These are phyloP conservation scores for Leccinum fibrillosum DNA, from an alignment of 768 basidiomycete genomes.

Conservation along the genomic window DNA sequence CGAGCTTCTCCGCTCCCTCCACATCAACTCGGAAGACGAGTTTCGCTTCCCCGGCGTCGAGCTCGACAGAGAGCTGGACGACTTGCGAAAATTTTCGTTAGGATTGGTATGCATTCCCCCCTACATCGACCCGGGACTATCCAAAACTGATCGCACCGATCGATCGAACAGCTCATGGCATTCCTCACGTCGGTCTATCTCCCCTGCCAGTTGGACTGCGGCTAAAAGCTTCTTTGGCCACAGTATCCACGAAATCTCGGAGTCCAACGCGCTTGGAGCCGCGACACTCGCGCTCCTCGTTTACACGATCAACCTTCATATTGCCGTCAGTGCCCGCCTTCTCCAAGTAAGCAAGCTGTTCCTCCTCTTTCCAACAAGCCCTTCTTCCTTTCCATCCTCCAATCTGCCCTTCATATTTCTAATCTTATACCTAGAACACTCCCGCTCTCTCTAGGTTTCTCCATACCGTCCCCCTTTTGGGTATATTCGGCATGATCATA, in stretches of 20 bases:
- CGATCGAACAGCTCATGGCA: constrained; percentile 21
- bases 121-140: too few species aligned
- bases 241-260: constrained; percentile 23
- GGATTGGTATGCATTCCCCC: constrained; percentile 16
- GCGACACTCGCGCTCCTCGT: constrained; percentile 26
- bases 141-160: background rate
- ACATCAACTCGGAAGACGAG: background rate
- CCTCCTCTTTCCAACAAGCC: background rate
- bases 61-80: constrained; percentile 18
- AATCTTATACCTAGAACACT: constrained; percentile 5
- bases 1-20: background rate
- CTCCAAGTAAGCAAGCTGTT: constrained; percentile 13
- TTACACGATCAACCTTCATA: constrained; percentile 30
- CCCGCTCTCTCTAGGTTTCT: constrained; percentile 17
- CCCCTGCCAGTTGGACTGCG: background rate
- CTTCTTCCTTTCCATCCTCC: background rate
- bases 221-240: background rate
- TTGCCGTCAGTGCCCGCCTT: constrained; percentile 13
- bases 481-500: constrained; percentile 20
- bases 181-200: constrained; percentile 24
- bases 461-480: constrained; percentile 26
- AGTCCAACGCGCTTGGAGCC: constrained; percentile 14
- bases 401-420: background rate
- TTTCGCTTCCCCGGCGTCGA: constrained; percentile 6
- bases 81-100: constrained; percentile 21